Percentiles rank a stretch among this genome's conserved stretches.
Conservation (phyloP, 352 stramenopile genomes). For the Phytophthora crassamura region DNA sequence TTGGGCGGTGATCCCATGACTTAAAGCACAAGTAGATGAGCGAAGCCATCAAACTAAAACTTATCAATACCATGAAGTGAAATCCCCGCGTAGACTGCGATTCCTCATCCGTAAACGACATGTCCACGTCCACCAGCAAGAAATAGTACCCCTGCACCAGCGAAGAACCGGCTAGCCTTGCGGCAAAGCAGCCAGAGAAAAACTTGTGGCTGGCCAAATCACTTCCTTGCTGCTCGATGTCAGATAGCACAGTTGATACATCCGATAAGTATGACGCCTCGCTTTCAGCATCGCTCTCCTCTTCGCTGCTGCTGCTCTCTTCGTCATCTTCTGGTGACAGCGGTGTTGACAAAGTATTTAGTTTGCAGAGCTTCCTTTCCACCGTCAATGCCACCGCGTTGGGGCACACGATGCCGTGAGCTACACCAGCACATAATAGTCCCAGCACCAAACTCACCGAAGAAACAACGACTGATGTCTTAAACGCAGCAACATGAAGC, state of each 20-base stretch:
- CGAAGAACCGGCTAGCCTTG: constrained; percentile 44
- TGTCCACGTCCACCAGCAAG: constrained; percentile 46
- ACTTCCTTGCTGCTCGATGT: constrained; percentile 13
- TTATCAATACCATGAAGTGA: constrained; percentile 49
- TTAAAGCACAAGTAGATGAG: constrained; percentile 60
- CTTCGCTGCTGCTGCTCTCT: constrained; percentile 25
- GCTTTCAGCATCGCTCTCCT: constrained; percentile 34
- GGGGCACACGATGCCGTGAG: constrained; percentile 56
- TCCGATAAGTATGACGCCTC: constrained; percentile 29
- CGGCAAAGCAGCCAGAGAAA: constrained; percentile 57
- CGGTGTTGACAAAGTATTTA: constrained; percentile 6
- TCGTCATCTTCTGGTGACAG: constrained; percentile 22
- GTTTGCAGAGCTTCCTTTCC: constrained; percentile 32
- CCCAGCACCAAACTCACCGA: constrained; percentile 43
- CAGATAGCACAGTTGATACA: constrained; percentile 12
- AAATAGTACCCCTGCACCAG: constrained; percentile 70
- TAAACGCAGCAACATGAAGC: constrained; percentile 49
- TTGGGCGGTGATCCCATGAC: constrained; percentile 40
- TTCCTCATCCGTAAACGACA: constrained; percentile 1
- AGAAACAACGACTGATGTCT: constrained; percentile 33
- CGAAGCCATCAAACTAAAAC: constrained; percentile 40
- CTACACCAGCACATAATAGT: constrained; percentile 46
- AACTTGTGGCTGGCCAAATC: constrained; percentile 30
- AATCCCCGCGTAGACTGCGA: constrained; percentile 23
- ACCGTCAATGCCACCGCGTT: constrained; percentile 61